Percentiles rank a stretch among this genome's conserved stretches.
Evolutionary conservation across 1,139 yeast species (phyloP).

Genomic region (Tardiomyces blankii): DNA sequence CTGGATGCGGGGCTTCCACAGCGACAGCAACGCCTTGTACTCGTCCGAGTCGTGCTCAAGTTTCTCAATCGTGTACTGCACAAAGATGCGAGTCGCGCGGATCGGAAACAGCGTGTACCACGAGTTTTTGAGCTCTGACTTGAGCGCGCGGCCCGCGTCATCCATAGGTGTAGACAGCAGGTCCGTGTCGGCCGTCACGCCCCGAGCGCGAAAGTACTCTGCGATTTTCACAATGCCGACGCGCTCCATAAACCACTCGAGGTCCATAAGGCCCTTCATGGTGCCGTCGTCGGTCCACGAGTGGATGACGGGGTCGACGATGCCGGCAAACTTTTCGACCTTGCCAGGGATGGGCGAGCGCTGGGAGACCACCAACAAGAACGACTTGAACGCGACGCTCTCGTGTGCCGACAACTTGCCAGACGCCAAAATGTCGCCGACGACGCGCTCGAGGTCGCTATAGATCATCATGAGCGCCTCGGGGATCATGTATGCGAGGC

Average conservation of each 20-base stretch:
- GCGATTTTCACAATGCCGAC: slow-evolving; percentile 92
- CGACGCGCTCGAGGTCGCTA: slow-evolving; percentile 70
- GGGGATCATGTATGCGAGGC: slow-evolving; percentile 92
- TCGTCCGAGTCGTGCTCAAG: slow-evolving; percentile 69
- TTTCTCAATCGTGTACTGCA: slow-evolving; percentile 91
- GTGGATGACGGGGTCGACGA: slow-evolving; percentile 83
- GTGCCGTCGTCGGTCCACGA: slow-evolving; percentile 95
- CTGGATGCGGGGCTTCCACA: slow-evolving; percentile 91
- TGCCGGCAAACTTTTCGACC: slow-evolving; percentile 65
- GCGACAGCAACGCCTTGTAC: slow-evolving; percentile 53
- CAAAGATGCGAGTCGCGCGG: slow-evolving; percentile 87
- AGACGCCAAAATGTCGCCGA: slow-evolving; percentile 56
- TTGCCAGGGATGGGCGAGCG: slow-evolving; percentile 63
- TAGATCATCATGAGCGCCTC: slow-evolving; percentile 74
- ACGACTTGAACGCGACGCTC: slow-evolving; percentile 86
- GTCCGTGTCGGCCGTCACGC: slow-evolving; percentile 68
- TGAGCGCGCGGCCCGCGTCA: slow-evolving; percentile 71
- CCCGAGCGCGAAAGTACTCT: slow-evolving; percentile 73
- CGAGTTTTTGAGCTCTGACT: slow-evolving; percentile 69
- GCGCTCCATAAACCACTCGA: slow-evolving; percentile 97
- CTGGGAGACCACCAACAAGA: slow-evolving; percentile 81
- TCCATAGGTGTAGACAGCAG: slow-evolving; percentile 76
- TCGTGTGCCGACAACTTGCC: slow-evolving; percentile 81
- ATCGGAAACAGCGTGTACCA: slow-evolving; percentile 95
- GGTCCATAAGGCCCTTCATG: slow-evolving; percentile 74